phyloP scores from a whole-genome alignment of 257 asterid species.

The Fraxinus americana region DNA sequence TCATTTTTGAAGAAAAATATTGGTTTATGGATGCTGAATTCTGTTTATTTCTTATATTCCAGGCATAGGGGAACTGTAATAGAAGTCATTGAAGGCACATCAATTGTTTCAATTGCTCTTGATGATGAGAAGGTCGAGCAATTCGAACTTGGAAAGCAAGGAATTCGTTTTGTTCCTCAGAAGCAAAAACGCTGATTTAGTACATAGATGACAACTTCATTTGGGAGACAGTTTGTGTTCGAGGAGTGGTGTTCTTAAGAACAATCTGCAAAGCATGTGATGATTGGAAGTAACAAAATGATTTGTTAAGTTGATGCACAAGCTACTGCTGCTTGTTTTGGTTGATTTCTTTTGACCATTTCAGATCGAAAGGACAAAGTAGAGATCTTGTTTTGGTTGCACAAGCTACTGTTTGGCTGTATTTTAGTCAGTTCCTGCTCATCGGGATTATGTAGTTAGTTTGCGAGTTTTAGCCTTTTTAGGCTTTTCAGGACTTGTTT shows the following conservation, averaged over 20 bases:
- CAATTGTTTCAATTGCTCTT: constrained; percentile 65
- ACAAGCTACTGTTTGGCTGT: background rate
- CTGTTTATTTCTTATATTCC: constrained; percentile 13
- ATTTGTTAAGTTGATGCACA: background rate
- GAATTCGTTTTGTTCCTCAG: constrained; percentile 81
- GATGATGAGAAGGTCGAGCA: constrained; percentile 74
- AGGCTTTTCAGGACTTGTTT: background rate
- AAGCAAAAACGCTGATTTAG: constrained; percentile 54
- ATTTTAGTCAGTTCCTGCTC: background rate
- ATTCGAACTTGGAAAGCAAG: constrained; percentile 90
- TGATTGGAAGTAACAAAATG: background rate
- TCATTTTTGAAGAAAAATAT: background rate
- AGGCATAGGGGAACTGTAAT: constrained; percentile 46
- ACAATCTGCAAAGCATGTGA: background rate
- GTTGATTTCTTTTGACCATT: constrained; percentile 2
- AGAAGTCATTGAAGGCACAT: constrained; percentile 56
- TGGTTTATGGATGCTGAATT: background rate
- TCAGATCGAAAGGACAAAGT: background rate
- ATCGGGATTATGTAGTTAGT: background rate
- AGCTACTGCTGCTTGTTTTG: background rate
- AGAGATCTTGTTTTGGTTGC: background rate
- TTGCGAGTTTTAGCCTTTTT: background rate
- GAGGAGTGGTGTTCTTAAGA: background rate
- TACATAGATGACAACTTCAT: background rate
- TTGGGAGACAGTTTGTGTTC: background rate